These are phyloP conservation scores for Hericium rajendrae DNA, from an alignment of 768 basidiomycete species.

Conservation along the genomic window DNA sequence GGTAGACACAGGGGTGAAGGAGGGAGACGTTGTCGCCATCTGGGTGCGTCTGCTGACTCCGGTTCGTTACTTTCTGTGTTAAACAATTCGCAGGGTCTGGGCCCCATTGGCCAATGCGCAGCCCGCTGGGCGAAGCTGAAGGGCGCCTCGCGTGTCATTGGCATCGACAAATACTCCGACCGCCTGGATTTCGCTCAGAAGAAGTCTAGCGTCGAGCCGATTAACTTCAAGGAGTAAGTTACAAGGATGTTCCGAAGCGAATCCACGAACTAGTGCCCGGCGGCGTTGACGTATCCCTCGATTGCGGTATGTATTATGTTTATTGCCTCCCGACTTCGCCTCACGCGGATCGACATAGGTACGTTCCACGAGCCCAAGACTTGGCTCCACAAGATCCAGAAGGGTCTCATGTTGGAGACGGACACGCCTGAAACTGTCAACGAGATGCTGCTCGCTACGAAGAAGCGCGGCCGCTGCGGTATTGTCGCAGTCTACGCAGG, in stretches of 20 bases:
- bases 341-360: slow-evolving; percentile 17
- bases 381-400: slow-evolving; percentile 55
- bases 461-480: slow-evolving; percentile 47
- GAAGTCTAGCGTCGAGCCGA: slow-evolving; percentile 38
- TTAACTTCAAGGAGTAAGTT: slow-evolving; percentile 52
- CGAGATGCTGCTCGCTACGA: slow-evolving; percentile 34
- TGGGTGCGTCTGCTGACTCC: slow-evolving; percentile 37
- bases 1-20: slow-evolving; percentile 61
- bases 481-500: slow-evolving; percentile 64
- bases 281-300: slow-evolving; percentile 56
- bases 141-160: slow-evolving; percentile 61
- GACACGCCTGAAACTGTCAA: slow-evolving; percentile 59
- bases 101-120: slow-evolving; percentile 56
- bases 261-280: slow-evolving; percentile 51
- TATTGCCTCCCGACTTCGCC: slow-evolving; percentile 1
- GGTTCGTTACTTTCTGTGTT: not conserved
- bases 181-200: slow-evolving; percentile 37
- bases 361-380: slow-evolving; percentile 69
- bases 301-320: slow-evolving; percentile 30
- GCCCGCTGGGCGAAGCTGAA: slow-evolving; percentile 56
- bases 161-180: slow-evolving; percentile 52
- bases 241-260: slow-evolving; percentile 39
- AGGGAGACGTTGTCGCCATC: slow-evolving; percentile 62
- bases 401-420: slow-evolving; percentile 65
- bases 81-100: slow-evolving; percentile 37